These are phyloP conservation scores for Microascus cirrosus DNA, from an alignment of 2,329 filamentous ascomycete genomes.

Conservation along the genomic window DNA sequence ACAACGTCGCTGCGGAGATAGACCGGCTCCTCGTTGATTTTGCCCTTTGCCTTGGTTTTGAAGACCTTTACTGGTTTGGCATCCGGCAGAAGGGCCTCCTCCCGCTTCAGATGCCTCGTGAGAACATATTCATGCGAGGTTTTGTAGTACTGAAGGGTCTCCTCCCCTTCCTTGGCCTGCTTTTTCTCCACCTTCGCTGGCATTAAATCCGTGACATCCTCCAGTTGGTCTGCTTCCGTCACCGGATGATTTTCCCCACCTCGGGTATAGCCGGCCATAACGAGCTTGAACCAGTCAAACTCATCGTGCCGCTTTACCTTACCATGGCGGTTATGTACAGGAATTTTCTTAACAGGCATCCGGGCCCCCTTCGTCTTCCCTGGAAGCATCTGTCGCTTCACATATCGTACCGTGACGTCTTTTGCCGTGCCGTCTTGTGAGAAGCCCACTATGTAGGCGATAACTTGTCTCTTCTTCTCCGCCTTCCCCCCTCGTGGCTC, in stretches of 20 bases:
- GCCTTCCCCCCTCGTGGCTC: constrained; percentile 77
- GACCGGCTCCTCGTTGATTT: constrained; percentile 66
- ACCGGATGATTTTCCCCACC: constrained; percentile 36
- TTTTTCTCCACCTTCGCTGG: constrained; percentile 64
- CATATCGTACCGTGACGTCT: constrained; percentile 85
- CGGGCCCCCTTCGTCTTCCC: constrained; percentile 83
- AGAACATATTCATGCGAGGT: constrained; percentile 76
- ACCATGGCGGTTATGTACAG: constrained; percentile 65
- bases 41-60: constrained; percentile 61
- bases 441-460: constrained; percentile 79
- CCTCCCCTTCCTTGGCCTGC: constrained; percentile 60
- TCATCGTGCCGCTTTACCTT: constrained; percentile 67
- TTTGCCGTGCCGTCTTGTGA: constrained; percentile 81
- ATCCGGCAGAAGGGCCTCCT: constrained; percentile 69
- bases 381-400: constrained; percentile 71
- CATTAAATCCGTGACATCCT: constrained; percentile 68
- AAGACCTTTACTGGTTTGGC: constrained; percentile 67
- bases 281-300: constrained; percentile 79
- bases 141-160: constrained; percentile 83
- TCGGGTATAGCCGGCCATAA: constrained; percentile 61
- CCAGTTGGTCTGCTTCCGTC: constrained; percentile 65
- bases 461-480: constrained; percentile 77
- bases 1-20: constrained; percentile 71
- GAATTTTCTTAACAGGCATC: constrained; percentile 67
- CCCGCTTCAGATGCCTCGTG: constrained; percentile 75